Percentiles rank a stretch among this genome's conserved stretches.
Conservation (phyloP, 2,329 filamentous ascomycete genomes). For the Trichoderma koningiopsis region DNA sequence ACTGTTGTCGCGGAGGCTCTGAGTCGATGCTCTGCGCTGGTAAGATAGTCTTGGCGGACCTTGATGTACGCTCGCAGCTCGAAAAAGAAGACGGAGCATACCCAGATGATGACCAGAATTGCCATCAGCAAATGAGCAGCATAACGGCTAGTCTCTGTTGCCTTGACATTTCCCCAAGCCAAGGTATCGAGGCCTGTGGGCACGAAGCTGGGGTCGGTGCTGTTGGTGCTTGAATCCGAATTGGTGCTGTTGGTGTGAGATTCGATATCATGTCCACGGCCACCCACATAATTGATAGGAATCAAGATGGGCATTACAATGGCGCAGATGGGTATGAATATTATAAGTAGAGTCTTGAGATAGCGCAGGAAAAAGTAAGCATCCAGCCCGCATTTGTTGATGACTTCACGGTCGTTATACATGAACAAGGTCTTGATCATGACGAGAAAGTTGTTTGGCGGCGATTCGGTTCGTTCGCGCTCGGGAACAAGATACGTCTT, state of each 20-base stretch:
- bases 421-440: constrained; percentile 63
- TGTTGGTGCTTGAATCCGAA: constrained; percentile 24
- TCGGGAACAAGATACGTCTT: constrained; percentile 86
- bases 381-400: constrained; percentile 93
- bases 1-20: constrained; percentile 94
- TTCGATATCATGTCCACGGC: constrained; percentile 60
- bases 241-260: constrained; percentile 39
- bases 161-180: constrained; percentile 83
- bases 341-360: constrained; percentile 73
- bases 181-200: constrained; percentile 74
- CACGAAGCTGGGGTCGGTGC: constrained; percentile 31
- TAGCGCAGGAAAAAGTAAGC: constrained; percentile 98
- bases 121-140: constrained; percentile 85
- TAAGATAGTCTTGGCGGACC: constrained; percentile 90
- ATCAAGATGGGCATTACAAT: constrained; percentile 83
- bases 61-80: constrained; percentile 89
- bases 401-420: constrained; percentile 76
- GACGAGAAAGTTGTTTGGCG: constrained; percentile 59
- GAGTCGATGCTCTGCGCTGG: constrained; percentile 90
- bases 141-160: constrained; percentile 66
- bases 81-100: constrained; percentile 83
- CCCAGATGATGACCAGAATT: constrained; percentile 75
- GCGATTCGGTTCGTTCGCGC: constrained; percentile 76
- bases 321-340: constrained; percentile 80
- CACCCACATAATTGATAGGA: constrained; percentile 78